Percentiles rank a stretch among this genome's conserved stretches.
Conservation (phyloP, 2,329 filamentous ascomycete species). For the Botrytis squamosa region DNA sequence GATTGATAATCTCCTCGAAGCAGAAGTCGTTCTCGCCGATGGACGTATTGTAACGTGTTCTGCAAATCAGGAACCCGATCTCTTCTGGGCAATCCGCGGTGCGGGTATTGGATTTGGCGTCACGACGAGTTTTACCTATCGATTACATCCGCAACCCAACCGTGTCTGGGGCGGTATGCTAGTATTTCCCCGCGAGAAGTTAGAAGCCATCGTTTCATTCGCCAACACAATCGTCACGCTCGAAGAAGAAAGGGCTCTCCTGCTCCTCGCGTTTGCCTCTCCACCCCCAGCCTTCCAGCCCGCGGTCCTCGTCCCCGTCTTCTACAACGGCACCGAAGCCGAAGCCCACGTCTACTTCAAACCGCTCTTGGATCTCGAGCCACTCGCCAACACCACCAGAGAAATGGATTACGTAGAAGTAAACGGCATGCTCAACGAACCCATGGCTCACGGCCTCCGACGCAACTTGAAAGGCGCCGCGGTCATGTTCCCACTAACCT, state of each 20-base stretch:
- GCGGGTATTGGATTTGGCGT: conserved; percentile 16
- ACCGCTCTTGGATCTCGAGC: conserved; percentile 35
- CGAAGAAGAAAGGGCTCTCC: conserved; percentile 13
- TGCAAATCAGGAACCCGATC: conserved; percentile 45
- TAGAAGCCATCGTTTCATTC: conserved; percentile 25
- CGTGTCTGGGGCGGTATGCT: conserved; percentile 35
- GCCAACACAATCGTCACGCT: conserved; percentile 22
- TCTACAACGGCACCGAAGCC: conserved; percentile 41
- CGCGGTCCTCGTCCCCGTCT: conserved; percentile 27
- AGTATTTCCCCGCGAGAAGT: conserved; percentile 23
- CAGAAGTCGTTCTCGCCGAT: conserved; percentile 11
- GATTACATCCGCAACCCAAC: conserved; percentile 44
- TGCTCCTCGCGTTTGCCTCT: conserved; percentile 19
- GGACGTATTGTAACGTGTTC: conserved; percentile 45
- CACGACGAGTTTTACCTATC: conserved; percentile 20
- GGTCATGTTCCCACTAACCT: conserved; percentile 20
- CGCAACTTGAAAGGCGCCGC: conserved; percentile 22
- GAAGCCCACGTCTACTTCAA: conserved; percentile 36
- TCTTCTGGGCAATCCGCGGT: conserved; percentile 48
- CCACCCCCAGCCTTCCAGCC: conserved; percentile 21
- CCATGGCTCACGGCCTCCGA: conserved; percentile 23
- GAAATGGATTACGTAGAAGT: conserved; percentile 40
- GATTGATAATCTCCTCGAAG: conserved; percentile 22
- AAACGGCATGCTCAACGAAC: conserved; percentile 39
- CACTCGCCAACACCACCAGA: conserved; percentile 33